Base-by-base conservation (phyloP, 148 eudicot genomes). In the Diospyros lotus region DNA sequence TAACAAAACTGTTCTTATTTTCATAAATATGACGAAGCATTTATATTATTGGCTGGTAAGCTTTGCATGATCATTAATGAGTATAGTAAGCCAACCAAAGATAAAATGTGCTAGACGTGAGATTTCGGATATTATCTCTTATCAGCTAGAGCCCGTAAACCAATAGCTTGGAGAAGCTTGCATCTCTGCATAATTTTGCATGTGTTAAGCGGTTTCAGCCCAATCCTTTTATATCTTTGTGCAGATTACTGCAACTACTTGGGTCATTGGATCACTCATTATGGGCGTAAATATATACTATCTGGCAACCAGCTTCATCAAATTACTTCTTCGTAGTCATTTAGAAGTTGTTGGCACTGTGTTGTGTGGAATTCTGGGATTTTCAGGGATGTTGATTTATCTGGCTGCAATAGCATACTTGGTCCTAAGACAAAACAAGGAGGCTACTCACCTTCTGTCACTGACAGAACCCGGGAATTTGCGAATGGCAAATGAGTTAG, bases 231-330 rank as follows among this genome's bases (percentile, higher is more conserved):
- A 18, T 64, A 61, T 61, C 11, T 55, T 50, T 40, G 51, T 78
- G 74, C 91, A 96, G 99, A 77, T 93, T 77, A 87, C 99, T 39
- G 87, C 90, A 73, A 77, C 85, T 65, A 89, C 98, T 53, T 96
- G 99, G 99, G 52, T 85, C n/a, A 93, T 96, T 58, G 94, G 98
- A 46, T 87, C 90, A 61, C 76, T 96, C 65, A 89, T 96, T 61
- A 96, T 96, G 91, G 91, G 82, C 79, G 91, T 96, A 59, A 96
- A 96, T 67, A 79, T 96, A 39, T 96, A 89, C 84, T 96, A 88
- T 77, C 86, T 96, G 1, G 87, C 84, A 39, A 83, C 90, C 73
- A 85, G 85, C 80, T 87, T 93, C 76, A 76, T 91, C 64, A 79
- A 84, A 75, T 82, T 92, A 54, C 89, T 96, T 63, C 75, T 87